Conservation (phyloP, 2,329 filamentous ascomycete species). For the Pleoardoris graminearum region DNA sequence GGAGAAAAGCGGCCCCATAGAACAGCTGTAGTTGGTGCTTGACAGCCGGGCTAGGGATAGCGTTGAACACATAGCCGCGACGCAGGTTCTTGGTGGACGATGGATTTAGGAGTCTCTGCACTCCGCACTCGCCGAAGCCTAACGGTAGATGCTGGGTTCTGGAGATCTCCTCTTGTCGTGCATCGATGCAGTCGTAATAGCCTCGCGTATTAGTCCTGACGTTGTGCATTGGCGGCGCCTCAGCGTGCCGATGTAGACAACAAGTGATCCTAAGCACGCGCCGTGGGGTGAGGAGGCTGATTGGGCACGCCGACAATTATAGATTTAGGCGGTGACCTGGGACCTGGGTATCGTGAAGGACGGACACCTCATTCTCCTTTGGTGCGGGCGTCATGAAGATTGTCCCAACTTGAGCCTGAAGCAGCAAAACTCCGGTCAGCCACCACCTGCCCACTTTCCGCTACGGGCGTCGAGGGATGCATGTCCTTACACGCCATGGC, state of each 20-base stretch:
- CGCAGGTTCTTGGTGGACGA: not conserved
- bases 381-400: not conserved
- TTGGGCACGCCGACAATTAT: not conserved
- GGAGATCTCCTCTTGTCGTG: not conserved
- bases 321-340: not conserved
- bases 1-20: not conserved
- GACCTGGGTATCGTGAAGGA: not conserved
- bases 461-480: constrained; percentile 2
- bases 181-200: not conserved
- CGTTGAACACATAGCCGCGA: constrained; percentile 1
- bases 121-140: not conserved
- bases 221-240: not conserved
- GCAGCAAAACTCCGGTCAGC: not conserved
- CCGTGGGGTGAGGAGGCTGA: not conserved
- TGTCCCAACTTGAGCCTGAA: not conserved
- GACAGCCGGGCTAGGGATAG: constrained; percentile 1
- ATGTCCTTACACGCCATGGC: not conserved
- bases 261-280: not conserved
- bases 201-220: not conserved
- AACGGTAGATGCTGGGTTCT: not conserved
- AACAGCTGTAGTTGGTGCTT: not conserved
- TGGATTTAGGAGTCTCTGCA: not conserved
- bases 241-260: not conserved
- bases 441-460: not conserved
- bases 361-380: not conserved